Conservation (phyloP, 179 eudicot species). For the Beta corolliflora region DNA sequence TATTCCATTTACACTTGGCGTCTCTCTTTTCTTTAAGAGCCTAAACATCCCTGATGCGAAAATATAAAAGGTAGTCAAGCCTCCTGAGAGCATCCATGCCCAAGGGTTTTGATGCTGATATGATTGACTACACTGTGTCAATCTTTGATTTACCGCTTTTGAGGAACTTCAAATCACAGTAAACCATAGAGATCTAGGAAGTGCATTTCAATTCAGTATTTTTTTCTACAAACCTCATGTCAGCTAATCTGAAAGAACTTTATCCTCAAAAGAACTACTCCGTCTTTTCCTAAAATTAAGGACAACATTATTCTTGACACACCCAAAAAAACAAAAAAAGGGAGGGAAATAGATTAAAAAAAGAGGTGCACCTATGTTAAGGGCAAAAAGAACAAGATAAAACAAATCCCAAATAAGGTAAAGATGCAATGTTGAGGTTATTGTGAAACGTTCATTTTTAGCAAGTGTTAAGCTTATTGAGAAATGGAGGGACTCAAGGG, state of each 20-base stretch:
- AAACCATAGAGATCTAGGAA: neutral
- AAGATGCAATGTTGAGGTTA: too few relatives aligned
- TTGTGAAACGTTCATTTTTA: too few relatives aligned
- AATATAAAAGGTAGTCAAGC: neutral
- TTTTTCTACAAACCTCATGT: neutral
- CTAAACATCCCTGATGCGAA: neutral
- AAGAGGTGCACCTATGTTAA: too few relatives aligned
- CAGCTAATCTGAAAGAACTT: neutral
- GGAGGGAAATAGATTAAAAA: too few relatives aligned
- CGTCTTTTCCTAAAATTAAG: too few relatives aligned
- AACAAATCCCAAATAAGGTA: too few relatives aligned
- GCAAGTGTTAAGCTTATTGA: too few relatives aligned
- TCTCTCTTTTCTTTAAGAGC: neutral
- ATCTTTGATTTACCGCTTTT: neutral
- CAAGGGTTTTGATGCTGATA: neutral
- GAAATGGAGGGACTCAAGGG: too few relatives aligned
- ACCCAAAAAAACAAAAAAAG: too few relatives aligned
- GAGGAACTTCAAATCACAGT: neutral
- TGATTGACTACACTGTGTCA: neutral
- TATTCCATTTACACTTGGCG: neutral
- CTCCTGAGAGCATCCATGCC: neutral
- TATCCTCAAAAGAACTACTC: neutral
- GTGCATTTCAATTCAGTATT: neutral
- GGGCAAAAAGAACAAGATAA: too few relatives aligned
- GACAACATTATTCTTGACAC: too few relatives aligned